Evolutionary conservation across 441 rosid species (phyloP), one percentile per base, ranked within the genome.

Genomic region (Arabidopsis hybrid): DNA sequence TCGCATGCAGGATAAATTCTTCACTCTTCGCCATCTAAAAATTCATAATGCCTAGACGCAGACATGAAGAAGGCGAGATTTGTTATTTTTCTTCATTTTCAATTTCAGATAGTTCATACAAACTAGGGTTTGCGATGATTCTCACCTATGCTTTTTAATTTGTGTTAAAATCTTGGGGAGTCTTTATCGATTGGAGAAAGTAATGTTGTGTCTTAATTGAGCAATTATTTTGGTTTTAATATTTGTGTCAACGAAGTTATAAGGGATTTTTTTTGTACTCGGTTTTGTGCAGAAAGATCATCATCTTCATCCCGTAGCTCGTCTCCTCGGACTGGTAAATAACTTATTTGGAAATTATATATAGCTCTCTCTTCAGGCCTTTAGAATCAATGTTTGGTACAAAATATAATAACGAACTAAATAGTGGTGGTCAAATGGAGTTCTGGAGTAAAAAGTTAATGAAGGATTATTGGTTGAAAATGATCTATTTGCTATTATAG

Each of bases 41-140:
- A 3, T 36, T 39, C 53, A 65, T 11, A 50, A 88, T 88, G 90
- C 68, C 90, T 83, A 88, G 92, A 60, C 85, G 88, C 10, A 82
- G 91, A 73, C 81, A 88, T 3, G 56, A 51, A 21, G 89, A 85
- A 80, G 88, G 92, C 84, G 8, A 21, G 74, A 18, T 17, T 38
- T 7, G 0, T 14, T 53, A 1, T n/a, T 32, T 67, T 59, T 46
- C 39, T 4, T 1, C 29, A 26, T 31, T 46, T 12, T 45, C 10
- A 52, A 10, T 38, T 46, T 56, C 34, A 69, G 9, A 17, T 46
- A 35, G 2, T 35, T 35, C 47, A 8, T 31, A n/a, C 7, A n/a
- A 14, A 12, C 16, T 56, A 56, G 60, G 18, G 36, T 21, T 49
- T 17, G 12, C 34, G 3, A 16, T 47, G 52, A 16, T 47, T 47